phyloP scores from a whole-genome alignment of 2,329 filamentous ascomycete genomes.

The Anthostomella pinea region DNA sequence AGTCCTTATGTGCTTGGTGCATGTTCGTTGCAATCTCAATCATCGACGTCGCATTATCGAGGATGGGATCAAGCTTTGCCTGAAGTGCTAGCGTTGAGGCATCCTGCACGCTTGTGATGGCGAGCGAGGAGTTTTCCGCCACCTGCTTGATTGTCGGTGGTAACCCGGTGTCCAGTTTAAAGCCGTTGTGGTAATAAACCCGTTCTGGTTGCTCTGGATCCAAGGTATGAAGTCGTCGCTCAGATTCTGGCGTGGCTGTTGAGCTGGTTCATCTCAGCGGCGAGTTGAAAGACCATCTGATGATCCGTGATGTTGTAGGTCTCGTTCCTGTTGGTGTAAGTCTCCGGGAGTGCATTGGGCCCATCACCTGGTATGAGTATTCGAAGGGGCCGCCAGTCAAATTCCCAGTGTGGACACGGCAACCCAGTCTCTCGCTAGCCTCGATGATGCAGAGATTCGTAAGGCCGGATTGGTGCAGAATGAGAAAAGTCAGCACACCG shows the following conservation, averaged over 20 bases:
- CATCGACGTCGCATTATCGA: constrained; percentile 35
- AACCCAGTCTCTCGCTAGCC: constrained; percentile 57
- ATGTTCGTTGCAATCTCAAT: constrained; percentile 40
- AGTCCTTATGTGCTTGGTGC: constrained; percentile 43
- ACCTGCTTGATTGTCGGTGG: constrained; percentile 52
- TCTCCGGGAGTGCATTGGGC: constrained; percentile 61
- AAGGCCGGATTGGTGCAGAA: constrained; percentile 51
- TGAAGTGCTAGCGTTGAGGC: constrained; percentile 33
- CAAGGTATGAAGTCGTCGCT: constrained; percentile 61
- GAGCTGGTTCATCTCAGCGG: constrained; percentile 55
- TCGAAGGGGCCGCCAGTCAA: constrained; percentile 56
- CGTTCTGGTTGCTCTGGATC: constrained; percentile 56
- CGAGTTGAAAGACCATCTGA: constrained; percentile 63
- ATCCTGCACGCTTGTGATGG: constrained; percentile 31
- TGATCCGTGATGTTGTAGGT: constrained; percentile 61
- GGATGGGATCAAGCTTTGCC: constrained; percentile 35
- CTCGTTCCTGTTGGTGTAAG: constrained; percentile 49
- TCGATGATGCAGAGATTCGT: constrained; percentile 62
- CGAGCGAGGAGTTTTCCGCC: constrained; percentile 41
- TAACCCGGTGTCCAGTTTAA: constrained; percentile 48
- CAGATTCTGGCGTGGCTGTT: constrained; percentile 49
- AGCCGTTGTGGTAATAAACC: constrained; percentile 48
- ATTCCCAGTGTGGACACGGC: constrained; percentile 62
- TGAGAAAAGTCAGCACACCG: constrained; percentile 61
- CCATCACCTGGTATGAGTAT: constrained; percentile 67